Conservation (phyloP, 108 stramenopile species). For the Skeletonema tropicum region DNA sequence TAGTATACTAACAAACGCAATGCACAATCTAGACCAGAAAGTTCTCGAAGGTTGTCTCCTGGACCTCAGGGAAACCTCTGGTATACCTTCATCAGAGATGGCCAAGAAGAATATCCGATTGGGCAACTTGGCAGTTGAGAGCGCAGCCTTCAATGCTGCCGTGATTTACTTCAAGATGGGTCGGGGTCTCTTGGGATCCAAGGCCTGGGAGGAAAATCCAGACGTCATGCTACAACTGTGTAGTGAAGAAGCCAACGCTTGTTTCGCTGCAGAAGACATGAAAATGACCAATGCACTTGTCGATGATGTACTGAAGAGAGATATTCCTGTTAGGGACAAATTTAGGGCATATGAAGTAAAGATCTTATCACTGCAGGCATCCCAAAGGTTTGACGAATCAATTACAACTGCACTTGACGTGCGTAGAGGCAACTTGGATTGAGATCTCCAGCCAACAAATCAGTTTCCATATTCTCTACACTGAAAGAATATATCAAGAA, state of each 20-base stretch:
- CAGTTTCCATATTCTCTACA: neutral
- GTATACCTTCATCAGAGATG: too few relatives aligned
- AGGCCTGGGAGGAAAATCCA: neutral
- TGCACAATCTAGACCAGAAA: too few relatives aligned
- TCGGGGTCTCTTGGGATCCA: neutral
- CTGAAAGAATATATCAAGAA: neutral
- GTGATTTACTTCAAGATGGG: conserved; percentile 1
- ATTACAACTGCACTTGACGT: neutral
- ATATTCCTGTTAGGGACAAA: neutral
- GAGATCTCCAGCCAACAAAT: neutral
- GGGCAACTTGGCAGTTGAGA: too few relatives aligned
- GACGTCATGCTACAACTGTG: neutral
- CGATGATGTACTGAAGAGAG: neutral
- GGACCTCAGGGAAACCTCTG: too few relatives aligned
- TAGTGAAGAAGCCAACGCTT: conserved; percentile 5
- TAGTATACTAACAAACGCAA: too few relatives aligned
- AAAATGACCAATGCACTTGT: neutral
- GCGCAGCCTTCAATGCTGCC: neutral
- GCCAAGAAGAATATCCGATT: too few relatives aligned
- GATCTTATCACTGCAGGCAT: neutral
- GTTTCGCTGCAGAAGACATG: neutral
- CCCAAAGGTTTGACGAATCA: neutral
- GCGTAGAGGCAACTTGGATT: neutral
- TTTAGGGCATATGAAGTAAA: neutral
- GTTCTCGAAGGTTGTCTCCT: too few relatives aligned